A percentile compares a stretch with the other conserved stretches of the same genome.
phyloP scores from a whole-genome alignment of 2,329 filamentous ascomycete genomes.

The Huntiella abstrusa region DNA sequence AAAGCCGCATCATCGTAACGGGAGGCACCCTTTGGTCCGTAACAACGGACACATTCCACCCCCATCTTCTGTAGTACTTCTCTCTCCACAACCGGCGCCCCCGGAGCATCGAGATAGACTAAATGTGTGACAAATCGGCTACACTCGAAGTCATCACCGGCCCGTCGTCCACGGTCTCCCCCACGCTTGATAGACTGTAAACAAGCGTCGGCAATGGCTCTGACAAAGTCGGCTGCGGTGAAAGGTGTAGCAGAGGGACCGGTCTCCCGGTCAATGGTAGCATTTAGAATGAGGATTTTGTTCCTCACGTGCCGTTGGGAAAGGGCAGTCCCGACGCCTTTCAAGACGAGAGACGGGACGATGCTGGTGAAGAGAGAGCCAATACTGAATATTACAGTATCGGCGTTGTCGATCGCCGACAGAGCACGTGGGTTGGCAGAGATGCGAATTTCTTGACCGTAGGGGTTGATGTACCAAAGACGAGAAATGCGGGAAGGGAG shows the following conservation, averaged over 20 bases:
- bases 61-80: constrained; percentile 44
- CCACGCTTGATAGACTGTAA: constrained; percentile 41
- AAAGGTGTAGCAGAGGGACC: constrained; percentile 48
- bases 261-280: constrained; percentile 69
- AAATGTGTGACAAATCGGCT: constrained; percentile 64
- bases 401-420: constrained; percentile 42
- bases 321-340: constrained; percentile 48
- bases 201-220: constrained; percentile 57
- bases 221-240: constrained; percentile 63
- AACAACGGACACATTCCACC: constrained; percentile 59
- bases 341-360: constrained; percentile 60
- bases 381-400: constrained; percentile 72
- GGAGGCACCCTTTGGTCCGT: constrained; percentile 42
- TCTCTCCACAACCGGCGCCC: constrained; percentile 51
- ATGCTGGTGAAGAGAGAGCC: constrained; percentile 87
- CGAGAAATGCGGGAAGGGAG: constrained; percentile 59
- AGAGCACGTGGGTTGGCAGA: constrained; percentile 67
- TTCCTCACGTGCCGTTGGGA: constrained; percentile 28
- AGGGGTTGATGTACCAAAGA: constrained; percentile 96
- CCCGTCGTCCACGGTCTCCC: constrained; percentile 19
- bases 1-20: constrained; percentile 63
- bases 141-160: constrained; percentile 27
- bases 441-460: constrained; percentile 86
- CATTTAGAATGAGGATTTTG: constrained; percentile 75
- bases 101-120: constrained; percentile 55